Evolutionary conservation across 345 rosid species (phyloP).

Genomic region (Pelargonium nanum): DNA sequence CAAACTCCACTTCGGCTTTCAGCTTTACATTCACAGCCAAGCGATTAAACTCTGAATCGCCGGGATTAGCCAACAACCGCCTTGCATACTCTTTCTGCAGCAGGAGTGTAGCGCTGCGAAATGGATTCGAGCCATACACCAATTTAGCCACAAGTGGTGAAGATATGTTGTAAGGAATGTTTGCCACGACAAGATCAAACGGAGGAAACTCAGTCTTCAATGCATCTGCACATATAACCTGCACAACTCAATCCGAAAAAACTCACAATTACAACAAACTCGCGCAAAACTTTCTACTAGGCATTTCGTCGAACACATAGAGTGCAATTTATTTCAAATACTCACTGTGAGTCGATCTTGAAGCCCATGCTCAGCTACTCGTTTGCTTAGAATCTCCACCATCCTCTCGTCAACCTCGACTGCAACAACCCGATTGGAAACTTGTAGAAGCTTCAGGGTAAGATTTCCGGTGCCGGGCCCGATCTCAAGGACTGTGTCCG

Average conservation of each 20-base stretch:
- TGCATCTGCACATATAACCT: conserved; percentile 72
- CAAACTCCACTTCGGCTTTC: conserved; percentile 63
- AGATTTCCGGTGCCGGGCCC: conserved; percentile 95
- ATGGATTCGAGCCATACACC: conserved; percentile 48
- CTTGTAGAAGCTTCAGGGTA: conserved; percentile 67
- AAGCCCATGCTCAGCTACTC: conserved; percentile 34
- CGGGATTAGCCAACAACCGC: conserved; percentile 68
- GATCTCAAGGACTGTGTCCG: conserved; percentile 70
- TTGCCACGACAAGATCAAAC: conserved; percentile 74
- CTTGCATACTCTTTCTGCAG: conserved; percentile 90
- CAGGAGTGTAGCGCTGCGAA: conserved; percentile 68
- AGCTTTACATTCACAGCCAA: conserved; percentile 81
- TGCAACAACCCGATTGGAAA: conserved; percentile 48
- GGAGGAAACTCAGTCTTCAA: conserved; percentile 60
- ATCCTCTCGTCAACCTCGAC: conserved; percentile 69
- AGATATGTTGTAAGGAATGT: conserved; percentile 76
- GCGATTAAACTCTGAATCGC: conserved; percentile 75
- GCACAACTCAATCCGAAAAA: conserved; percentile 13
- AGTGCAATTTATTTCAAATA: not conserved
- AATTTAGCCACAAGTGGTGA: conserved; percentile 73
- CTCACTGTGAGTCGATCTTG: conserved; percentile 48
- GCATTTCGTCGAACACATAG: conserved; percentile 44
- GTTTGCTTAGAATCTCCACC: conserved; percentile 55
- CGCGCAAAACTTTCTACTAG: conserved; percentile 10
- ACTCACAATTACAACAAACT: conserved; percentile 1